Conservation (phyloP, 1,139 yeast genomes). For the Blastobotrys indianensis region DNA sequence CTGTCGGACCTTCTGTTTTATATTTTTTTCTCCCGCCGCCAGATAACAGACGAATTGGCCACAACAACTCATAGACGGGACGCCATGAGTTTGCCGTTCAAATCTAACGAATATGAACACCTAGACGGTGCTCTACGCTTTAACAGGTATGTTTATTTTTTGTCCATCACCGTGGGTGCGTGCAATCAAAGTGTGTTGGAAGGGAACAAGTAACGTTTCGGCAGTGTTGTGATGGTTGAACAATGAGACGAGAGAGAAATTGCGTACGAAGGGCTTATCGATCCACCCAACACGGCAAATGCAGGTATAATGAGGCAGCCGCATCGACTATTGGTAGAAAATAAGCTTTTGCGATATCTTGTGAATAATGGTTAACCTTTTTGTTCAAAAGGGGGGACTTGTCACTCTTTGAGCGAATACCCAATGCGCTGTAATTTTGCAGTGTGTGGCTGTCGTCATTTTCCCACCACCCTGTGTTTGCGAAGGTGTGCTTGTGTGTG, state of each 20-base stretch:
- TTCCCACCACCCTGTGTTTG: too few species aligned
- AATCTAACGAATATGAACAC: slow-evolving; percentile 27
- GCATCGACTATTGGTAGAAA: too few species aligned
- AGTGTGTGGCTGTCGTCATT: too few species aligned
- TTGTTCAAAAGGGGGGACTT: too few species aligned
- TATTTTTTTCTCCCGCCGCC: neutral
- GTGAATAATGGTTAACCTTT: too few species aligned
- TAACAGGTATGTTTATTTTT: neutral
- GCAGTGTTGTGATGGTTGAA: too few species aligned
- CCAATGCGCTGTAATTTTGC: too few species aligned
- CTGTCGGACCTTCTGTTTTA: neutral
- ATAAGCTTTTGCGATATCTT: too few species aligned
- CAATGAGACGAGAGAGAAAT: neutral
- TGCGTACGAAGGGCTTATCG: too few species aligned
- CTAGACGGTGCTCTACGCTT: slow-evolving; percentile 7
- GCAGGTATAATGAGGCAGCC: neutral
- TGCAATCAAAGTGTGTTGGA: neutral
- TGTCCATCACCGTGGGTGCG: neutral
- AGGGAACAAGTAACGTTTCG: too few species aligned
- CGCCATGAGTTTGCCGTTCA: slow-evolving; percentile 28
- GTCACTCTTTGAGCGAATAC: too few species aligned
- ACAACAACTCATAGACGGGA: neutral
- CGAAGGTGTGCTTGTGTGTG: neutral
- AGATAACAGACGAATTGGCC: neutral
- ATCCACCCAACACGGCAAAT: neutral